Evolutionary conservation across 2,329 filamentous ascomycete species (phyloP), one percentile per base, ranked within the genome.

Genomic region (Emmonsiellopsis sp.): DNA sequence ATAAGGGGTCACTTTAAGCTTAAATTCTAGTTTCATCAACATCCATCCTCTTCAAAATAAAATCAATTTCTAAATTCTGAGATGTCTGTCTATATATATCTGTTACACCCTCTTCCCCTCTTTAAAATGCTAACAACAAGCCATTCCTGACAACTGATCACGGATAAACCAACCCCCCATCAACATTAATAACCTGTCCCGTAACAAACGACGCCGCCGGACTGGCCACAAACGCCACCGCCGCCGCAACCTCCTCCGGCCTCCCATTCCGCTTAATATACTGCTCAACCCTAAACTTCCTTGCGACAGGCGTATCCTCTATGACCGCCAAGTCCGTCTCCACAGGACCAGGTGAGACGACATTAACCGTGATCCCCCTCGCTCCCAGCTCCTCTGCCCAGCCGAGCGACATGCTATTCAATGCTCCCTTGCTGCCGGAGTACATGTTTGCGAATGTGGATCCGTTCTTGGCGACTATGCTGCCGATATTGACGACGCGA

Each of bases 391-490:
- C 47, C 7, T 8, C 30, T 3, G 47, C 47, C 47, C 47, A 50
- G 47, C 30, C 7, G 2, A 30, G 26, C 30, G 47, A 37, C 15
- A 50, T 2, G 31, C 7, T 2, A 15, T 50, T 26, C 9, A 50
- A 16, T 2, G 30, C 47, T 3, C 13, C 47, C 38, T 50, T 50
- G 11, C 13, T 11, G 11, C 7, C 5, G 6, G 13, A 35, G 47
- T 50, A 50, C n/a, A 50, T 7, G 7, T 48, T 45, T 45, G 53
- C 13, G 50, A 56, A 53, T 34, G 20, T 38, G 15, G 54, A 58
- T 10, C 58, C 58, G 13, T 52, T 51, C 2, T 56, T 47, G 5
- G 58, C 50, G 30, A 54, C 57, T 9, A 59, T 51, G 50, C 47
- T 55, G 20, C 49, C 49, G 15, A 59, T 54, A 15, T 50, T 50